Base-by-base conservation (phyloP, 2,329 filamentous ascomycete genomes). In the Hymenoscyphus albidus region DNA sequence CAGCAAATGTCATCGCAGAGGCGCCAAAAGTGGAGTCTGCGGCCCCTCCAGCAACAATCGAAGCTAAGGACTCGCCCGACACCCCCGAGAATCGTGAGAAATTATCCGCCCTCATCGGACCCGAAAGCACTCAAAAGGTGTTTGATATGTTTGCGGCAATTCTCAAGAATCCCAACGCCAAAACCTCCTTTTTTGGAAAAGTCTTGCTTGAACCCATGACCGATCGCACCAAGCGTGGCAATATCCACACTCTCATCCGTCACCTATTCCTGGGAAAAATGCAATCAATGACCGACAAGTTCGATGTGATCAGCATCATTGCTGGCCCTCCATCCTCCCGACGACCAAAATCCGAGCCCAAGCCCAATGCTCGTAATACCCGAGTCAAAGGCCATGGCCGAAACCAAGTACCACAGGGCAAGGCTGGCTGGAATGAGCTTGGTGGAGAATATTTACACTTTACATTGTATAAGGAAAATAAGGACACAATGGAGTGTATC, bases 401-500 rank as follows among this genome's bases (percentile, higher is more conserved):
- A 4, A 58, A 63, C 7, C 64, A 64, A 38, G 66, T 72, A 57
- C 58, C 66, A 27, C 72, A 68, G 70, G 68, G 79, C 56, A 83
- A 82, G 70, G 72, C 84, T 42, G 81, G 79, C 61, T 90, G 87
- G 87, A 79, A 86, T 62, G 87, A 90, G 69, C 79, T 88, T 54
- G 88, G 88, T 42, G 89, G 89, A 9, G 83, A 88, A 65, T 87
- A 88, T 72, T 76, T 91, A n/a, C 89, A 92, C 74, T 91, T 91
- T 73, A 88, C 85, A 0, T 79, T 92, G 44, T 89, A 89, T 80
- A 92, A 92, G 75, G 88, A 91, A 75, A 92, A 92, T 75, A 90
- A 90, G 73, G 89, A 91, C 72, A 91, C 88, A 0, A 90, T 91
- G 88, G 88, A 92, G 72, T 82, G 87, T 0, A 79, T 90, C n/a